Evolutionary conservation across 108 stramenopile genomes (phyloP).

Genomic region (Hondaea fermentalgiana): DNA sequence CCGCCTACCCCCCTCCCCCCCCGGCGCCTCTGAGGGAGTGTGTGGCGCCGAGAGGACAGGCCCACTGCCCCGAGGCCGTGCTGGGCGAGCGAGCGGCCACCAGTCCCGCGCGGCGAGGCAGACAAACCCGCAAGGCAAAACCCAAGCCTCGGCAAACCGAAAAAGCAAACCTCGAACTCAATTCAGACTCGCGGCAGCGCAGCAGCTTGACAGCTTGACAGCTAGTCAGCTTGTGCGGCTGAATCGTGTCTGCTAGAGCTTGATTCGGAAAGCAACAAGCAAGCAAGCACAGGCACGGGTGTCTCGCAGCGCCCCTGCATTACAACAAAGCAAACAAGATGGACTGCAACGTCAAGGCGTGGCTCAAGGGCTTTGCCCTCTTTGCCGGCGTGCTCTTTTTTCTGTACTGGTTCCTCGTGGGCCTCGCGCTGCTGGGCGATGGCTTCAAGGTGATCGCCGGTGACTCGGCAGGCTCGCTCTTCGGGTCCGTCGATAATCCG

Average conservation of each 20-base stretch:
- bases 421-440: slow-evolving; percentile 63
- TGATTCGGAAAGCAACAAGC: background rate
- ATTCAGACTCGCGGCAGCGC: no score
- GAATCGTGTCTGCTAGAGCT: background rate
- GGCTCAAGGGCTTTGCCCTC: slow-evolving; percentile 52
- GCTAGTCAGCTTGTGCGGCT: no score
- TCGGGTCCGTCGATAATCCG: slow-evolving; percentile 70
- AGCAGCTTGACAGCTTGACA: no score
- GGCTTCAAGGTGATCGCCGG: slow-evolving; percentile 72
- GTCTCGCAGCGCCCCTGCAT: background rate
- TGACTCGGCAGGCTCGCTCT: slow-evolving; percentile 63
- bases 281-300: background rate
- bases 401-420: slow-evolving; percentile 78
- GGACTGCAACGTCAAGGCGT: slow-evolving; percentile 50
- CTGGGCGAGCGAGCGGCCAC: no score
- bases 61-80: no score
- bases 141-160: no score
- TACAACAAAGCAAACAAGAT: background rate
- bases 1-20: no score
- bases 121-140: no score
- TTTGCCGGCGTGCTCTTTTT: slow-evolving; percentile 54
- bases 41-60: no score
- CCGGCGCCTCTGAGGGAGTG: no score
- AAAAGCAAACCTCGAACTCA: no score
- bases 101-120: no score